A percentile compares a stretch with the other conserved stretches of the same genome.
These are phyloP conservation scores for Quambalaria eucalypti DNA, from an alignment of 1,284 basidiomycete genomes.

Conservation along the genomic window DNA sequence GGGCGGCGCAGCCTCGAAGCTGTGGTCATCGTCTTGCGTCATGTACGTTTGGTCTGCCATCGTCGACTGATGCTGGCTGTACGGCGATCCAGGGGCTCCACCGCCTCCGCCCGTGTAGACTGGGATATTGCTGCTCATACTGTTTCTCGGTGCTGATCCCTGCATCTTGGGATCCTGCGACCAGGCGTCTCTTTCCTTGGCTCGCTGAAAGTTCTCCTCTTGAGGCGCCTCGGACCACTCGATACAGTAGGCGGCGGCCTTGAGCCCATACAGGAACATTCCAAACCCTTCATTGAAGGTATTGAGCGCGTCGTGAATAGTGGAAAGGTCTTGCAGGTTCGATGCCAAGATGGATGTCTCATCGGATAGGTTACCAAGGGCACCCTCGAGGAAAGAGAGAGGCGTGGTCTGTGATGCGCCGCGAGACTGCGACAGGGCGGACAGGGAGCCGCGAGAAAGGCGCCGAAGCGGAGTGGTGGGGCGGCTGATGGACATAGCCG, in stretches of 20 bases:
- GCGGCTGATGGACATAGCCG: conserved; percentile 5
- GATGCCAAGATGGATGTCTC: conserved; percentile 70
- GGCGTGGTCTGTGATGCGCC: conserved; percentile 63
- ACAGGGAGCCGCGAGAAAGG: conserved; percentile 81
- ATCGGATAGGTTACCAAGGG: conserved; percentile 73
- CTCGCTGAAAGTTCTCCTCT: conserved; percentile 33
- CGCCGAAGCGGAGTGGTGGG: conserved; percentile 68
- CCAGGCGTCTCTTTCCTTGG: conserved; percentile 14
- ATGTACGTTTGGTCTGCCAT: conserved; percentile 39
- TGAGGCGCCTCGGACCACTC: conserved; percentile 70
- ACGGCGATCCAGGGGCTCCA: not conserved
- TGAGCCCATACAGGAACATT: conserved; percentile 79
- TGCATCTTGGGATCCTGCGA: too few relatives aligned
- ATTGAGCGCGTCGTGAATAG: conserved; percentile 65
- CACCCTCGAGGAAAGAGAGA: conserved; percentile 68
- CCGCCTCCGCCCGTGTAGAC: not conserved
- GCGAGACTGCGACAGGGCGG: conserved; percentile 57
- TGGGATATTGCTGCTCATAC: not conserved
- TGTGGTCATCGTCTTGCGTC: conserved; percentile 29
- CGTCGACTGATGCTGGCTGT: too few relatives aligned
- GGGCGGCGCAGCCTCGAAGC: conserved; percentile 1
- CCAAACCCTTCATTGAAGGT: conserved; percentile 89
- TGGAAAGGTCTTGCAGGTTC: conserved; percentile 64
- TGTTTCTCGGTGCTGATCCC: too few relatives aligned
- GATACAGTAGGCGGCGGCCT: conserved; percentile 85